A percentile compares a stretch with the other conserved stretches of the same genome.
Evolutionary conservation across 2,329 filamentous ascomycete species (phyloP).

Genomic region (Apiospora malaysiana): DNA sequence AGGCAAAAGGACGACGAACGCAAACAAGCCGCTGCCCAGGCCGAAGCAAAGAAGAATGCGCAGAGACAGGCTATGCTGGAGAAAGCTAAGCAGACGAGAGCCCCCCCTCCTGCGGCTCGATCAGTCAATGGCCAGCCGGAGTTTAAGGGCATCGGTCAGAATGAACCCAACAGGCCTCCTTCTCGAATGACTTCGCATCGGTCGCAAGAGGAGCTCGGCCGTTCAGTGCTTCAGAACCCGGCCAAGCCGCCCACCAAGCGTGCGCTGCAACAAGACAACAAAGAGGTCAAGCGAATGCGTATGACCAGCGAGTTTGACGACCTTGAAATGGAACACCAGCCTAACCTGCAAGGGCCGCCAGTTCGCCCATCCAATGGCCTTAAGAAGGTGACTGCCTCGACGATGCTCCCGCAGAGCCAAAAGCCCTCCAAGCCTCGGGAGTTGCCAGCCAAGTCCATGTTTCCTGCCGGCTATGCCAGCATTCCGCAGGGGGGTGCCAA

Average conservation of each 20-base stretch:
- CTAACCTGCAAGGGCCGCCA: constrained; percentile 79
- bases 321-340: constrained; percentile 62
- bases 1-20: constrained; percentile 66
- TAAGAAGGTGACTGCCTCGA: constrained; percentile 65
- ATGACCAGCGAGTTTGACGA: constrained; percentile 76
- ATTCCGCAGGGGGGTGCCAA: constrained; percentile 58
- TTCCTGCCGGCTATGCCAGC: constrained; percentile 66
- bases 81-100: constrained; percentile 68
- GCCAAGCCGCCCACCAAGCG: constrained; percentile 79
- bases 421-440: constrained; percentile 57
- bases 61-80: constrained; percentile 69
- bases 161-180: constrained; percentile 55
- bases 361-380: constrained; percentile 77
- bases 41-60: constrained; percentile 70
- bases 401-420: neutral
- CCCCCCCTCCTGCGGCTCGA: constrained; percentile 65
- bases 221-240: constrained; percentile 60
- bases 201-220: constrained; percentile 63
- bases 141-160: constrained; percentile 43
- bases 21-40: constrained; percentile 55
- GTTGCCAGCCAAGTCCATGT: constrained; percentile 62
- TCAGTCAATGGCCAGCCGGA: constrained; percentile 58
- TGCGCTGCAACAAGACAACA: constrained; percentile 68
- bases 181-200: constrained; percentile 61
- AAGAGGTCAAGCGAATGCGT: constrained; percentile 80